Percentiles rank a stretch among this genome's conserved stretches.
phyloP scores from a whole-genome alignment of 2,329 filamentous ascomycete species.

The Aspergillus glaucus region DNA sequence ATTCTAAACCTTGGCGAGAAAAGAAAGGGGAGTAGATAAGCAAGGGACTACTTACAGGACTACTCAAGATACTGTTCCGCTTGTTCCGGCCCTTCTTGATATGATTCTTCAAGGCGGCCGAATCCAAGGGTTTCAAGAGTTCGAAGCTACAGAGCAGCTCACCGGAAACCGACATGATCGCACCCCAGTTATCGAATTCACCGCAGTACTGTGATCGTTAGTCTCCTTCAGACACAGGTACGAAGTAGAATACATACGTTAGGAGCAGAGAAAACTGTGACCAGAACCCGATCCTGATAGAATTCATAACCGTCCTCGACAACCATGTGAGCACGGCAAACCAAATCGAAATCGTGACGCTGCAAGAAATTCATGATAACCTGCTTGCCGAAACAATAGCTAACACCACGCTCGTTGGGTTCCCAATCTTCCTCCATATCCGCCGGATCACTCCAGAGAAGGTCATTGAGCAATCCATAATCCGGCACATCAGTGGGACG shows the following conservation, averaged over 20 bases:
- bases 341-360: conserved; percentile 91
- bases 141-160: conserved; percentile 97
- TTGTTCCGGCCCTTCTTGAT: conserved; percentile 98
- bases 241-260: conserved; percentile 62
- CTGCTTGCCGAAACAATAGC: conserved; percentile 97
- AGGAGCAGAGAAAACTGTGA: conserved; percentile 95
- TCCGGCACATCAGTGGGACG: conserved; percentile 95
- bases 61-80: conserved; percentile 90
- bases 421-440: conserved; percentile 99
- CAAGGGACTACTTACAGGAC: conserved; percentile 63
- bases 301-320: conserved; percentile 99
- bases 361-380: conserved; percentile 95
- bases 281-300: conserved; percentile 88
- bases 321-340: conserved; percentile 97
- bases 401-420: conserved; percentile 91
- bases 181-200: conserved; percentile 98
- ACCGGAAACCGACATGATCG: conserved; percentile 93
- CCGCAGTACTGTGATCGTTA: conserved; percentile 71
- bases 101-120: conserved; percentile 91
- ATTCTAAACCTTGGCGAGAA: conserved; percentile 15
- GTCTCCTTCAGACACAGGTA: neutral
- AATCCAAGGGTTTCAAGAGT: conserved; percentile 90
- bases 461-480: conserved; percentile 88
- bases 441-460: conserved; percentile 94
- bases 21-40: conserved; percentile 7